Evolutionary conservation across 352 stramenopile species (phyloP).

Genomic region (Globisporangium spiculum): DNA sequence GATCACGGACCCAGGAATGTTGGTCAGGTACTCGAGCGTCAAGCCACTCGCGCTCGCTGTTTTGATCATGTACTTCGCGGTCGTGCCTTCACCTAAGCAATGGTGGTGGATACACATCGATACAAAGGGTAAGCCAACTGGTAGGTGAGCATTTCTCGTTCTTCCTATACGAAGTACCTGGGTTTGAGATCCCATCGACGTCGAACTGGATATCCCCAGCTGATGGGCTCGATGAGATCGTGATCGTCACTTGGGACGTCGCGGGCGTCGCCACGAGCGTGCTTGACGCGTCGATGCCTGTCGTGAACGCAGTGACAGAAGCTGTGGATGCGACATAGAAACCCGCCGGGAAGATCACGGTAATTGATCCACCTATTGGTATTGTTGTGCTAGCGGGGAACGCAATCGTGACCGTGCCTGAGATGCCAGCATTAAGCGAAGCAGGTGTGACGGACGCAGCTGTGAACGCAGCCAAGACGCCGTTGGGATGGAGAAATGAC

Average conservation of each 20-base stretch:
- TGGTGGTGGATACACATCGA: not conserved
- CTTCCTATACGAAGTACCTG: conserved; percentile 25
- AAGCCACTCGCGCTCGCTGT: conserved; percentile 27
- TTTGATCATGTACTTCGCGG: conserved; percentile 35
- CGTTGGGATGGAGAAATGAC: not conserved
- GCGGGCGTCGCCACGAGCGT: conserved; percentile 25
- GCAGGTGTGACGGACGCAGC: conserved; percentile 27
- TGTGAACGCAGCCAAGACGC: conserved; percentile 23
- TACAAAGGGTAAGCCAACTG: not conserved
- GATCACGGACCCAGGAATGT: conserved; percentile 33
- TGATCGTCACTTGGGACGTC: conserved; percentile 32
- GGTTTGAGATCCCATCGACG: conserved; percentile 53
- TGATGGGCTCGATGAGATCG: conserved; percentile 24
- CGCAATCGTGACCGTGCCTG: conserved; percentile 24
- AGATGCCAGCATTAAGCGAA: conserved; percentile 30
- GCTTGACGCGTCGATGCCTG: conserved; percentile 27
- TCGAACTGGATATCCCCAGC: conserved; percentile 38
- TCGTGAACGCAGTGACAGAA: conserved; percentile 14
- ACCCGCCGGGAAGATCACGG: conserved; percentile 44
- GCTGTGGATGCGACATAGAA: conserved; percentile 40
- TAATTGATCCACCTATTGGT: conserved; percentile 21
- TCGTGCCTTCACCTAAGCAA: conserved; percentile 36
- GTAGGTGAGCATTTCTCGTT: not conserved
- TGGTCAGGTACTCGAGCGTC: conserved; percentile 35
- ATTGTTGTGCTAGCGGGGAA: conserved; percentile 35